Evolutionary conservation across 2,329 filamentous ascomycete species (phyloP).

Genomic region (Arthrobotrys musiformis): DNA sequence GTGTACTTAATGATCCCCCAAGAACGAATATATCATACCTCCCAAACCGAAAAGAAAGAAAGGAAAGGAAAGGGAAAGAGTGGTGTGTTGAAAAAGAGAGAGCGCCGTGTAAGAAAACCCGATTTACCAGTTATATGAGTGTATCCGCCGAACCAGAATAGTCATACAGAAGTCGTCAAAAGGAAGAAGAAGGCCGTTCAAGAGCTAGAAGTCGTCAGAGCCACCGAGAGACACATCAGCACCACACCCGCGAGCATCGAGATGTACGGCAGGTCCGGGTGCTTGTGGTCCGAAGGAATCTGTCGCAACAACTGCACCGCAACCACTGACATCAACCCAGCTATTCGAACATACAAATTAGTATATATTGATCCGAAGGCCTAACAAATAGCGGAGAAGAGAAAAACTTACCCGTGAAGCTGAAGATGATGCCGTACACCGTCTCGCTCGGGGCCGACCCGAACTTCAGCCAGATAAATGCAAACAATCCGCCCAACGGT

Average conservation of each 20-base stretch:
- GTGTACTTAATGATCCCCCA: not conserved
- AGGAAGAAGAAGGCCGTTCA: slow-evolving; percentile 2
- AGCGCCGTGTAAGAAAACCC: not conserved
- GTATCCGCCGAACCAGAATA: slow-evolving; percentile 4
- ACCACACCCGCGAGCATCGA: slow-evolving; percentile 44
- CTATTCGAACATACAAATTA: slow-evolving; percentile 59
- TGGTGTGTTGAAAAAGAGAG: not conserved
- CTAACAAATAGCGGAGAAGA: not conserved
- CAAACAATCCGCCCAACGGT: slow-evolving; percentile 83
- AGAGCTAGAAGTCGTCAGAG: slow-evolving; percentile 37
- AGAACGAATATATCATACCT: not conserved
- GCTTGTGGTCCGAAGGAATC: slow-evolving; percentile 68
- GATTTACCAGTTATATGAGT: not conserved
- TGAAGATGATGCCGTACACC: slow-evolving; percentile 85
- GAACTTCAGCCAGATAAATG: slow-evolving; percentile 82
- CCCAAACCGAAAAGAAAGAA: not conserved
- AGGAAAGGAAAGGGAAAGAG: not conserved
- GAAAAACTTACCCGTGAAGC: slow-evolving; percentile 69
- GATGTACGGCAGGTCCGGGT: slow-evolving; percentile 50
- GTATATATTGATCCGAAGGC: not conserved
- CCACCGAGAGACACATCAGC: slow-evolving; percentile 50
- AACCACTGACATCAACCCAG: slow-evolving; percentile 95
- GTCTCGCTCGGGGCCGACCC: slow-evolving; percentile 68
- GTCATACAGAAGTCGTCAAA: slow-evolving; percentile 11
- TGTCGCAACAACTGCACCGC: slow-evolving; percentile 89